Percentiles rank a stretch among this genome's conserved stretches.
Evolutionary conservation across 805 yeast species (phyloP).

Genomic region (Cyberlindnera xishuangbannaensis): DNA sequence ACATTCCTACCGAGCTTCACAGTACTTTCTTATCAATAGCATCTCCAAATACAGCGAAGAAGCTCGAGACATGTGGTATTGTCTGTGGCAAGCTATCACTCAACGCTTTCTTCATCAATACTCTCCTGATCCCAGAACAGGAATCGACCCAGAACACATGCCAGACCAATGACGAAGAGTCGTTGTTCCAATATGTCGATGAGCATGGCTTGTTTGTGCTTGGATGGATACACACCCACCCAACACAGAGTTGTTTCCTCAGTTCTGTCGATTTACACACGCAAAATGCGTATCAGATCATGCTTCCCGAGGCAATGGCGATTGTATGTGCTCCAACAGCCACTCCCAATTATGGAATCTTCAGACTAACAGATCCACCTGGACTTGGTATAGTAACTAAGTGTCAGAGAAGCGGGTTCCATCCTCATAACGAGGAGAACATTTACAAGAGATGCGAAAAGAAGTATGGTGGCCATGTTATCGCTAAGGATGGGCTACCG

Average conservation of each 20-base stretch:
- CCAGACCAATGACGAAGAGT: constrained; percentile 54
- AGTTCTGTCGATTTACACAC: constrained; percentile 65
- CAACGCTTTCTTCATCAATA: constrained; percentile 59
- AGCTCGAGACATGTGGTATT: constrained; percentile 63
- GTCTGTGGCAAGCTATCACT: constrained; percentile 56
- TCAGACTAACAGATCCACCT: constrained; percentile 60
- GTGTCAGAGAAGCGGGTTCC: constrained; percentile 49
- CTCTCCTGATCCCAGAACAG: constrained; percentile 58
- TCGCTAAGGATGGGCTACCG: constrained; percentile 38
- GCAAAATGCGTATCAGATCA: constrained; percentile 60
- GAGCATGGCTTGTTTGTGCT: constrained; percentile 50
- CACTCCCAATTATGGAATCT: constrained; percentile 41
- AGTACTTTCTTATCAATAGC: constrained; percentile 42
- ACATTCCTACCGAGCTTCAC: constrained; percentile 41
- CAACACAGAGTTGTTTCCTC: constrained; percentile 65
- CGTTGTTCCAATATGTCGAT: constrained; percentile 50
- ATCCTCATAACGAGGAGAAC: constrained; percentile 50
- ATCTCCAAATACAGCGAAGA: constrained; percentile 39
- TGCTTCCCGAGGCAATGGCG: constrained; percentile 66
- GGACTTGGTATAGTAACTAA: constrained; percentile 51
- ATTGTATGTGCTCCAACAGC: constrained; percentile 56
- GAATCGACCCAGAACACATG: constrained; percentile 60
- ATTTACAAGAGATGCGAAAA: constrained; percentile 44
- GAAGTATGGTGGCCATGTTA: constrained; percentile 42
- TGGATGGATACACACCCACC: constrained; percentile 76